These are phyloP conservation scores for Tuber umbilicatum DNA, from an alignment of 495 filamentous ascomycete species.

Conservation along the genomic window DNA sequence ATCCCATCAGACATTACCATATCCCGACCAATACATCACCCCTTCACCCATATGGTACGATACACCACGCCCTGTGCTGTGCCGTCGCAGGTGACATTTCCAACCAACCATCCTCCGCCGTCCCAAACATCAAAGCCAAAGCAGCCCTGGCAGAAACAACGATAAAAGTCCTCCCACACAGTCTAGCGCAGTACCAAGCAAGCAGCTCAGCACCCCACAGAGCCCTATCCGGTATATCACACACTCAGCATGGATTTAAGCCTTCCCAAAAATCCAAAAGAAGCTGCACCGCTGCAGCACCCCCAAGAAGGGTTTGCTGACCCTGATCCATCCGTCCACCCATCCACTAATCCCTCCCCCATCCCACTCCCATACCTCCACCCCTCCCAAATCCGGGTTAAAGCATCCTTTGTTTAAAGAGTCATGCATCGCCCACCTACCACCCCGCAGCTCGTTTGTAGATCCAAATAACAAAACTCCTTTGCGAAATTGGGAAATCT, in stretches of 20 bases:
- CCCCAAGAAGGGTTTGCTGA: slow-evolving; percentile 13
- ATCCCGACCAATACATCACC: not conserved
- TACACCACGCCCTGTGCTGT: not conserved
- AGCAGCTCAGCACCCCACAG: not conserved
- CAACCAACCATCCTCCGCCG: not conserved
- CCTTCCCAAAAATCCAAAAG: slow-evolving; percentile 10
- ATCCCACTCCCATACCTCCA: slow-evolving; percentile 4
- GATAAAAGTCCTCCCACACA: not conserved
- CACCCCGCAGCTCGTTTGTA: not conserved
- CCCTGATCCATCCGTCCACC: not conserved
- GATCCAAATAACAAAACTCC: not conserved
- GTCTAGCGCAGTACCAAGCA: not conserved
- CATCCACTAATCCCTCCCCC: not conserved
- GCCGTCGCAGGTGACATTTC: not conserved
- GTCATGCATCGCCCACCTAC: slow-evolving; percentile 28
- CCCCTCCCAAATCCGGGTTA: slow-evolving; percentile 18
- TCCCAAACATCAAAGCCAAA: not conserved
- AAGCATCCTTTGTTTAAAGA: slow-evolving; percentile 35
- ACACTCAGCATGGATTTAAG: slow-evolving; percentile 10
- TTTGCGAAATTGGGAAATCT: not conserved
- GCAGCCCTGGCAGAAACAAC: not conserved
- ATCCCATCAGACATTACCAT: not conserved
- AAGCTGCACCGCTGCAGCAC: slow-evolving; percentile 8
- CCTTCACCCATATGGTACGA: not conserved
- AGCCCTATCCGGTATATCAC: not conserved